phyloP scores from a whole-genome alignment of 1,284 basidiomycete species.

The Rugiboletus extremiorientalis region DNA sequence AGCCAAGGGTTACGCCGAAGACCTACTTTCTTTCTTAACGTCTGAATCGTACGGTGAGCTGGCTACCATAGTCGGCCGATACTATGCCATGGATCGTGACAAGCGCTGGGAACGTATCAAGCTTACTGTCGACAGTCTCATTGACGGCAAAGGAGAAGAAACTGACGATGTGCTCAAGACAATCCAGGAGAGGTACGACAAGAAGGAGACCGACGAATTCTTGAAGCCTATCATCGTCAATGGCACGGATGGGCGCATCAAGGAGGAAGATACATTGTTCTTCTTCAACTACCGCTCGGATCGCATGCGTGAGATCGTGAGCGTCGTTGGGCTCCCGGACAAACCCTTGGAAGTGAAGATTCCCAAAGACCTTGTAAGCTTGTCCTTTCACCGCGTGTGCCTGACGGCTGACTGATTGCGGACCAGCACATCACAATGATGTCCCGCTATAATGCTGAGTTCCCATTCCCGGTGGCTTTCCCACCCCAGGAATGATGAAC shows the following conservation, averaged over 20 bases:
- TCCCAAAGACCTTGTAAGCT: conserved; percentile 75
- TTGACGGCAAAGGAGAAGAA: conserved; percentile 72
- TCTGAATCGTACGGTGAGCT: conserved; percentile 74
- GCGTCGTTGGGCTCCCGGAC: conserved; percentile 78
- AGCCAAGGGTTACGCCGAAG: conserved; percentile 66
- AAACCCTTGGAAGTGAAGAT: conserved; percentile 66
- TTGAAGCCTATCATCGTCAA: conserved; percentile 90
- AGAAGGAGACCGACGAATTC: conserved; percentile 89
- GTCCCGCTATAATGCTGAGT: conserved; percentile 90
- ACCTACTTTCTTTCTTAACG: conserved; percentile 77
- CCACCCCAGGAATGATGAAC: conserved; percentile 87
- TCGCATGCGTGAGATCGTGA: conserved; percentile 85
- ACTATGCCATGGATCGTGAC: conserved; percentile 96
- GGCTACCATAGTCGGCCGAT: conserved; percentile 81
- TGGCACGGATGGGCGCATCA: conserved; percentile 75
- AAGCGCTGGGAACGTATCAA: conserved; percentile 93
- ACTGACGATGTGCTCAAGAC: conserved; percentile 62
- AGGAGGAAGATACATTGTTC: conserved; percentile 82
- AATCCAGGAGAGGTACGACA: conserved; percentile 73
- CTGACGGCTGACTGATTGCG: background rate
- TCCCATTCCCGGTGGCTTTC: conserved; percentile 85
- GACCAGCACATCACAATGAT: conserved; percentile 82
- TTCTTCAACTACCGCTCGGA: conserved; percentile 96
- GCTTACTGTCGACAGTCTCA: conserved; percentile 81
- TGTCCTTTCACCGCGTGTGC: background rate